Percentiles rank a stretch among this genome's conserved stretches.
Conservation (phyloP, 1,139 yeast genomes). For the Debaryomycetaceae sp. region DNA sequence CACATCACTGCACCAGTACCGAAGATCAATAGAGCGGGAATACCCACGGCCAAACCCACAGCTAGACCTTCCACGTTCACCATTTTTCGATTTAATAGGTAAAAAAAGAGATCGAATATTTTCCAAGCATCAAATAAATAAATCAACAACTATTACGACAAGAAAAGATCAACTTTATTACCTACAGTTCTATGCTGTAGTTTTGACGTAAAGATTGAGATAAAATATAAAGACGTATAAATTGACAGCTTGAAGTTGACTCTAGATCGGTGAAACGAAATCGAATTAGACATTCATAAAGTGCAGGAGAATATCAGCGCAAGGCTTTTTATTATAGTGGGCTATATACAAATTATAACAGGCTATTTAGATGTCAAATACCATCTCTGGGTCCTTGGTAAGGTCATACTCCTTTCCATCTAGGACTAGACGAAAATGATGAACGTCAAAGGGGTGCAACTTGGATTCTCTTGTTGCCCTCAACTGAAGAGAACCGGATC, state of each 20-base stretch:
- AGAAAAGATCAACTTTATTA: not conserved
- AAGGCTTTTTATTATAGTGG: too few relatives aligned
- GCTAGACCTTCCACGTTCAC: conserved; percentile 23
- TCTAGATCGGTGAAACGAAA: not conserved
- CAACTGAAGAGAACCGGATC: conserved; percentile 49
- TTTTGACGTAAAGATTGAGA: not conserved
- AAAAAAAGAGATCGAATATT: not conserved
- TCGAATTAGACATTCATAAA: not conserved
- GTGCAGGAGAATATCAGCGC: not conserved
- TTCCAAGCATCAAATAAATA: not conserved
- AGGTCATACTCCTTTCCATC: conserved; percentile 45
- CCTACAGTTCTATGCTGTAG: not conserved
- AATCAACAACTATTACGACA: not conserved
- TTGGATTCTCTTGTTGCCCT: conserved; percentile 59
- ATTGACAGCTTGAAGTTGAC: too few relatives aligned
- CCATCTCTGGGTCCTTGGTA: conserved; percentile 47
- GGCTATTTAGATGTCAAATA: conserved; percentile 20
- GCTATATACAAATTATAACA: too few relatives aligned
- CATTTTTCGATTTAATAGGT: conserved; percentile 11
- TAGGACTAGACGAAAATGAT: conserved; percentile 55
- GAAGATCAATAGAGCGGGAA: conserved; percentile 33
- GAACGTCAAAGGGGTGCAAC: conserved; percentile 55
- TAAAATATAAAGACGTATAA: too few relatives aligned
- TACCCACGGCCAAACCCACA: conserved; percentile 44
- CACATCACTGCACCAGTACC: conserved; percentile 21